Conservation (phyloP, 257 asterid genomes). For the Galeopsis tetrahit region DNA sequence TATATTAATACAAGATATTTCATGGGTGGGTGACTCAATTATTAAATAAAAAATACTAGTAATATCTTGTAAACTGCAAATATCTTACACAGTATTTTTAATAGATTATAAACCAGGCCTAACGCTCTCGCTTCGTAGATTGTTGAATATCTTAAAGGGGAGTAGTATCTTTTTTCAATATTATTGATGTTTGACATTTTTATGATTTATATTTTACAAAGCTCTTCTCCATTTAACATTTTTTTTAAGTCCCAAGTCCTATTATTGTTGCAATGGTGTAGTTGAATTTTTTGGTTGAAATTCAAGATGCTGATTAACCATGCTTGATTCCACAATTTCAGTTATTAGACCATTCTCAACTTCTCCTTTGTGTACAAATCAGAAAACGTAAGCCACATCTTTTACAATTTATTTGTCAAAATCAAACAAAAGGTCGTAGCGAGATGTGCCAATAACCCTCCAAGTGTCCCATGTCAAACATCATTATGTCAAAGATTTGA, state of each 20-base stretch:
- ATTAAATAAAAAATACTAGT: no score
- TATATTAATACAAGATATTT: no score
- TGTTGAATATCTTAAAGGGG: background rate
- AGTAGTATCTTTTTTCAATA: background rate
- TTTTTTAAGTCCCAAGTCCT: background rate
- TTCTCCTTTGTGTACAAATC: background rate
- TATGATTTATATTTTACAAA: background rate
- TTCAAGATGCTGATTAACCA: background rate
- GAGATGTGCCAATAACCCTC: conserved; percentile 9
- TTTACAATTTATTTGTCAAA: conserved; percentile 29
- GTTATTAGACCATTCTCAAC: conserved; percentile 9
- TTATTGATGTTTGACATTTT: background rate
- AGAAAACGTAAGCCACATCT: conserved; percentile 18
- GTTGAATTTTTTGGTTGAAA: background rate
- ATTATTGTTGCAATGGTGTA: background rate
- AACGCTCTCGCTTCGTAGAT: background rate
- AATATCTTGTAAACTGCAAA: background rate
- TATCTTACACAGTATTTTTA: background rate
- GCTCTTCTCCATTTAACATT: background rate
- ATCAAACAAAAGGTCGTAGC: conserved; percentile 24
- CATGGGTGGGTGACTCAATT: no score
- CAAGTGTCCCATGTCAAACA: conserved; percentile 31
- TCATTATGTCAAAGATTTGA: conserved; percentile 27
- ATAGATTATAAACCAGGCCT: background rate
- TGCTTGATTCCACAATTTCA: background rate